These are phyloP conservation scores for Apiotrichum mycotoxinovorans DNA, from an alignment of 1,284 basidiomycete genomes.

Conservation along the genomic window DNA sequence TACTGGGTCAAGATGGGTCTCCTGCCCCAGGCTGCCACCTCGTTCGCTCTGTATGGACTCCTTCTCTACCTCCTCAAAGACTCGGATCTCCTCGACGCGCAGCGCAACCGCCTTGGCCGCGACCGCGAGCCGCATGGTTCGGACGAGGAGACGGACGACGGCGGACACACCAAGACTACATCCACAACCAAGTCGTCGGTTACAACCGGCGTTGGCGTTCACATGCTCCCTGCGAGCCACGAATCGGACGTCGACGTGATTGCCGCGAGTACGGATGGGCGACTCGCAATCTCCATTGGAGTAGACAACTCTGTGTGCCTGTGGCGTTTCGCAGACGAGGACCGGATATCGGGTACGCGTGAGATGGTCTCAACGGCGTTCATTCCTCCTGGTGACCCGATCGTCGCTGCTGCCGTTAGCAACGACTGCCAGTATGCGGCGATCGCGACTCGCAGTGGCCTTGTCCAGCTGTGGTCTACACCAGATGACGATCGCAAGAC, in stretches of 20 bases:
- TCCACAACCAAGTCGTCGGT: neutral
- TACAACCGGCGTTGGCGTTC: conserved; percentile 50
- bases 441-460: conserved; percentile 10
- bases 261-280: conserved; percentile 64
- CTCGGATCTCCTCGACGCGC: conserved; percentile 82
- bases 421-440: conserved; percentile 10
- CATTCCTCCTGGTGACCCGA: conserved; percentile 19
- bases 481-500: conserved; percentile 18
- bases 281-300: conserved; percentile 65
- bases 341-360: conserved; percentile 25
- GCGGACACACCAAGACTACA: neutral
- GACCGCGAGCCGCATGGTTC: conserved; percentile 16
- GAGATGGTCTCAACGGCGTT: conserved; percentile 18
- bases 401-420: conserved; percentile 27
- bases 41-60: conserved; percentile 68
- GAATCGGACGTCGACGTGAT: conserved; percentile 75
- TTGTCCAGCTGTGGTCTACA: conserved; percentile 13
- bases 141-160: conserved; percentile 15
- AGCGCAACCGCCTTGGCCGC: conserved; percentile 57
- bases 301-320: conserved; percentile 58
- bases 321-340: conserved; percentile 34
- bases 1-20: conserved; percentile 79
- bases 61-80: conserved; percentile 89
- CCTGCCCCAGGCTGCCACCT: conserved; percentile 76
- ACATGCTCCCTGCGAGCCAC: conserved; percentile 70